Conservation (phyloP, 345 rosid species). For the Eucalyptus curtisii region DNA sequence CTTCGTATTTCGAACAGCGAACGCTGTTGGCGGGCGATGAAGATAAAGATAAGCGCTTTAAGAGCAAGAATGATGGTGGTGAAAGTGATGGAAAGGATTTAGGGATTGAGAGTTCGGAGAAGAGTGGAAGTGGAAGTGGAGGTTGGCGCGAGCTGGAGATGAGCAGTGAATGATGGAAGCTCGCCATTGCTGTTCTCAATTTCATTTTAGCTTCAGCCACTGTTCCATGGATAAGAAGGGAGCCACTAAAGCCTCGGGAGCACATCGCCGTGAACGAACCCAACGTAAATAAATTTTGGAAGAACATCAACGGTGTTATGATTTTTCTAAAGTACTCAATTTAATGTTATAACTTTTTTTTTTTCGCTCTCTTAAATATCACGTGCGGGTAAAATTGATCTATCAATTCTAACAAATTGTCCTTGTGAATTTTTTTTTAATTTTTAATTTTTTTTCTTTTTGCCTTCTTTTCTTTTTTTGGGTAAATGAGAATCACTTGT, state of each 20-base stretch:
- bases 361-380: too few relatives aligned
- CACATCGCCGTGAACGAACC: background rate
- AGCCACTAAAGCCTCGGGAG: background rate
- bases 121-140: background rate
- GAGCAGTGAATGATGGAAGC: background rate
- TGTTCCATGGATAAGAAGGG: background rate
- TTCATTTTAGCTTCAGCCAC: background rate
- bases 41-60: background rate
- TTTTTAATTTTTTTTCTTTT: too few relatives aligned
- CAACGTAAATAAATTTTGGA: too few relatives aligned
- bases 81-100: background rate
- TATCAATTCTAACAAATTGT: too few relatives aligned
- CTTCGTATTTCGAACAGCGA: background rate
- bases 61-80: background rate
- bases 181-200: background rate
- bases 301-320: too few relatives aligned
- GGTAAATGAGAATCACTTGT: too few relatives aligned
- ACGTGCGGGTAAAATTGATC: too few relatives aligned
- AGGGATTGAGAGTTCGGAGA: background rate
- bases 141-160: background rate
- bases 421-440: too few relatives aligned
- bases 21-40: background rate
- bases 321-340: too few relatives aligned
- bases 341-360: background rate
- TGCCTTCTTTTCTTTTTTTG: too few relatives aligned